These are phyloP conservation scores for Candida pini DNA, from an alignment of 805 yeast species.

Conservation along the genomic window DNA sequence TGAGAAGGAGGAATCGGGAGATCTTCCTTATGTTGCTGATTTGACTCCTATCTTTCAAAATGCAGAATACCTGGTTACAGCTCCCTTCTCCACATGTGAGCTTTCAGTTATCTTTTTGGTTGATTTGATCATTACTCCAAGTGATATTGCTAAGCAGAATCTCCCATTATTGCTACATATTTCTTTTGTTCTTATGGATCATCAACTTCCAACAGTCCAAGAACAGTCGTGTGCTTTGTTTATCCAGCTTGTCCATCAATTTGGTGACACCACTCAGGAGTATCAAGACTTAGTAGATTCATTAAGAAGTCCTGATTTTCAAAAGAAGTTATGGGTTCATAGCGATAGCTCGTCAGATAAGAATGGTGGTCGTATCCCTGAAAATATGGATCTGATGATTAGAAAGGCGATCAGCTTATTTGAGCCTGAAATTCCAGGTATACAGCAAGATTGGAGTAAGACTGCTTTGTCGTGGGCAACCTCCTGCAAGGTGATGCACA, in stretches of 20 bases:
- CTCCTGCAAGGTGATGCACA: slow-evolving; percentile 92
- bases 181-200: slow-evolving; percentile 77
- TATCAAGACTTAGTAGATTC: slow-evolving; percentile 52
- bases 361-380: slow-evolving; percentile 78
- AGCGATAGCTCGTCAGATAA: slow-evolving; percentile 77
- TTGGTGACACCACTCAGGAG: slow-evolving; percentile 45
- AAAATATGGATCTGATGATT: slow-evolving; percentile 71
- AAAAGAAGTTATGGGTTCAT: slow-evolving; percentile 68
- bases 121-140: slow-evolving; percentile 66
- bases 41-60: slow-evolving; percentile 51
- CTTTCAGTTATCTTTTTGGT: slow-evolving; percentile 79
- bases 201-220: slow-evolving; percentile 76
- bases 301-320: slow-evolving; percentile 47
- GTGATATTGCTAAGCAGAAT: slow-evolving; percentile 52
- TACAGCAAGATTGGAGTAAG: slow-evolving; percentile 82
- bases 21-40: slow-evolving; percentile 73
- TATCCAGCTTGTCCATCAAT: slow-evolving; percentile 63
- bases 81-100: slow-evolving; percentile 83
- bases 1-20: slow-evolving; percentile 7
- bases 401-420: slow-evolving; percentile 56
- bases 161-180: slow-evolving; percentile 76
- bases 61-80: slow-evolving; percentile 37
- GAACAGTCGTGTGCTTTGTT: slow-evolving; percentile 78
- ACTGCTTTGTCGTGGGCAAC: slow-evolving; percentile 92
- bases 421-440: slow-evolving; percentile 35